Conservation (phyloP, 2,329 filamentous ascomycete genomes). For the Penicillium concentricum region DNA sequence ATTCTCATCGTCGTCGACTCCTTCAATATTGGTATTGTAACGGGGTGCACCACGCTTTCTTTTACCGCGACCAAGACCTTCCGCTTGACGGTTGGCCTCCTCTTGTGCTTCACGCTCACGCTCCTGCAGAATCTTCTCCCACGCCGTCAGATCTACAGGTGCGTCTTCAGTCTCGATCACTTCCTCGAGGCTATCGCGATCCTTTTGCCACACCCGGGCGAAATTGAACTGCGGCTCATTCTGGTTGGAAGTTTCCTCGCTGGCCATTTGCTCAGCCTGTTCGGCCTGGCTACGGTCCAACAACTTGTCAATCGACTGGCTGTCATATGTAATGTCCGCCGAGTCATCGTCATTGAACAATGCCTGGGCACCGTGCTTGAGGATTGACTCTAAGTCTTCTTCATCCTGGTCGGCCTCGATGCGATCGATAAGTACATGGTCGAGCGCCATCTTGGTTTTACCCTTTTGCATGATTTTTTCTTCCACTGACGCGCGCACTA, state of each 20-base stretch:
- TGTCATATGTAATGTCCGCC: slow-evolving; percentile 77
- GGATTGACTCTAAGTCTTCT: slow-evolving; percentile 80
- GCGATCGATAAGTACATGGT: slow-evolving; percentile 89
- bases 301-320: slow-evolving; percentile 78
- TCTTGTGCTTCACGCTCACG: slow-evolving; percentile 76
- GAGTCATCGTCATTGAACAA: slow-evolving; percentile 73
- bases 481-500: slow-evolving; percentile 84
- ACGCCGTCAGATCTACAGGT: slow-evolving; percentile 67
- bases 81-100: slow-evolving; percentile 65
- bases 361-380: slow-evolving; percentile 82
- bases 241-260: background rate
- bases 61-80: slow-evolving; percentile 82
- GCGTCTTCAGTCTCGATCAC: slow-evolving; percentile 51
- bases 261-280: slow-evolving; percentile 62
- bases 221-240: slow-evolving; percentile 80
- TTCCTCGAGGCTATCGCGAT: slow-evolving; percentile 65
- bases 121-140: slow-evolving; percentile 85
- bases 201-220: slow-evolving; percentile 88
- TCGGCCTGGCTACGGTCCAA: slow-evolving; percentile 84
- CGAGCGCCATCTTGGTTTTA: slow-evolving; percentile 91
- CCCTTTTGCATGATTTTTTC: slow-evolving; percentile 97
- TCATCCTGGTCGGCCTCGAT: slow-evolving; percentile 83
- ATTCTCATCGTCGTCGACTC: slow-evolving; percentile 11
- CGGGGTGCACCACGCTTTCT: slow-evolving; percentile 62
- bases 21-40: slow-evolving; percentile 17